Conservation (phyloP, 148 eudicot genomes). For the Fagopyrum homotropicum region DNA sequence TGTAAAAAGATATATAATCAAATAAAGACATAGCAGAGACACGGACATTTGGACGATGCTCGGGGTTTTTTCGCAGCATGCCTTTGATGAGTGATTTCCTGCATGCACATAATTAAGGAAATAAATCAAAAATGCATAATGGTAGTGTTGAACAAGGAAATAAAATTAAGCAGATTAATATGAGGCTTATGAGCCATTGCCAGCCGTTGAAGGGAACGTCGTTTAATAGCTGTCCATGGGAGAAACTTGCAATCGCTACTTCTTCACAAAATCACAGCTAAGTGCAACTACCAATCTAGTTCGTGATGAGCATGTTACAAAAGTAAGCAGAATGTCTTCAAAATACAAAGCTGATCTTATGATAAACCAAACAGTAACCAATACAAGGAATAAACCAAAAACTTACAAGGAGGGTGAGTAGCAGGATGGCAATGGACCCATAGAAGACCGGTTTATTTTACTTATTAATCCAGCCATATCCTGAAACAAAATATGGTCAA, state of each 20-base stretch:
- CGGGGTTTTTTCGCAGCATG: constrained; percentile 91
- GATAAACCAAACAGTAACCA: too few relatives aligned
- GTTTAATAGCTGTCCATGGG: background rate
- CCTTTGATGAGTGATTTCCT: constrained; percentile 75
- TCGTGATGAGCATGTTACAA: background rate
- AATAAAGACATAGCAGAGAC: background rate
- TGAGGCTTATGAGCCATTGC: background rate
- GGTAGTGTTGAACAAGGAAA: background rate
- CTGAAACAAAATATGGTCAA: constrained; percentile 35
- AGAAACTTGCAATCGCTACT: background rate
- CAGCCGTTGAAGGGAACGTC: background rate
- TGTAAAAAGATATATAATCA: background rate
- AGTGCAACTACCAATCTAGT: background rate
- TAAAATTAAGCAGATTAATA: background rate
- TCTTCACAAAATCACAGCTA: background rate
- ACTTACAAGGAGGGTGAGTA: constrained; percentile 95
- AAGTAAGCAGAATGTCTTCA: background rate
- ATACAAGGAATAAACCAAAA: background rate
- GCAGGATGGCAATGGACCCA: constrained; percentile 95
- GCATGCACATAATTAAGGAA: constrained; percentile 15
- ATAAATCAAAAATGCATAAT: background rate
- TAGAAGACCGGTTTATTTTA: constrained; percentile 90
- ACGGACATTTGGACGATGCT: constrained; percentile 78
- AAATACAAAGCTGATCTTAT: background rate
- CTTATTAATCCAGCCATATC: constrained; percentile 99